A percentile compares a stretch with the other conserved stretches of the same genome.
Evolutionary conservation across 352 stramenopile genomes (phyloP).

Genomic region (Globisporangium orthogonon): DNA sequence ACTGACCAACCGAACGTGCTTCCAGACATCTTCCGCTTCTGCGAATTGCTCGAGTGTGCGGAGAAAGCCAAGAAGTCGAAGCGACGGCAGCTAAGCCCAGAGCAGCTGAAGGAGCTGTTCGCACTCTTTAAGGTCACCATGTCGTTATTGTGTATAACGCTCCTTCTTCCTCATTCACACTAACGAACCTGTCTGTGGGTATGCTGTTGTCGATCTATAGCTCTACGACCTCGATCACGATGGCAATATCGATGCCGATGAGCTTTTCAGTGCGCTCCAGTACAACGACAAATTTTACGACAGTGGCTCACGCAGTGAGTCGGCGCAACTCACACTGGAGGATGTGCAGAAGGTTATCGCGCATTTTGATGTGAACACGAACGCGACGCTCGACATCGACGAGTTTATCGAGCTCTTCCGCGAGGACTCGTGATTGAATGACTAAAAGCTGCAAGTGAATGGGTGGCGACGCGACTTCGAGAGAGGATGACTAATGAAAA

Average conservation of each 20-base stretch:
- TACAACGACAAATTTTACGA: conserved; percentile 79
- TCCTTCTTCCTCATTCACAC: background rate
- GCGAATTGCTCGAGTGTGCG: conserved; percentile 37
- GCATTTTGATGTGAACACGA: conserved; percentile 71
- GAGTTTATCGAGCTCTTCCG: conserved; percentile 82
- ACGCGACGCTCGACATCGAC: conserved; percentile 58
- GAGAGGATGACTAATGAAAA: too few relatives aligned
- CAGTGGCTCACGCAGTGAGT: conserved; percentile 17
- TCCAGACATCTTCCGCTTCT: conserved; percentile 54
- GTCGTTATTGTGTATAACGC: conserved; percentile 6
- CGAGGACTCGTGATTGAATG: conserved; percentile 36
- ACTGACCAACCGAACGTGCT: conserved; percentile 30
- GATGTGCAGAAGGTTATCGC: conserved; percentile 69
- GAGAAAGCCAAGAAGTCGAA: conserved; percentile 42
- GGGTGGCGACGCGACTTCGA: too few relatives aligned
- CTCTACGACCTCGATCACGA: conserved; percentile 67
- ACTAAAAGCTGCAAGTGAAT: too few relatives aligned
- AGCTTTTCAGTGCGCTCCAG: conserved; percentile 54
- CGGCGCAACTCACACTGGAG: conserved; percentile 35
- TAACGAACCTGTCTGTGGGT: background rate
- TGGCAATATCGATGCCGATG: conserved; percentile 59
- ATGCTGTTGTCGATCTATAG: conserved; percentile 4
- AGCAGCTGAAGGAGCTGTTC: conserved; percentile 55
- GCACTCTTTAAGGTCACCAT: conserved; percentile 45
- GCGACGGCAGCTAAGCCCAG: conserved; percentile 44